Percentiles rank a stretch among this genome's conserved stretches.
These are phyloP conservation scores for Schoenoplectus triqueter DNA, from an alignment of 202 grass and related monocot species.

Conservation along the genomic window DNA sequence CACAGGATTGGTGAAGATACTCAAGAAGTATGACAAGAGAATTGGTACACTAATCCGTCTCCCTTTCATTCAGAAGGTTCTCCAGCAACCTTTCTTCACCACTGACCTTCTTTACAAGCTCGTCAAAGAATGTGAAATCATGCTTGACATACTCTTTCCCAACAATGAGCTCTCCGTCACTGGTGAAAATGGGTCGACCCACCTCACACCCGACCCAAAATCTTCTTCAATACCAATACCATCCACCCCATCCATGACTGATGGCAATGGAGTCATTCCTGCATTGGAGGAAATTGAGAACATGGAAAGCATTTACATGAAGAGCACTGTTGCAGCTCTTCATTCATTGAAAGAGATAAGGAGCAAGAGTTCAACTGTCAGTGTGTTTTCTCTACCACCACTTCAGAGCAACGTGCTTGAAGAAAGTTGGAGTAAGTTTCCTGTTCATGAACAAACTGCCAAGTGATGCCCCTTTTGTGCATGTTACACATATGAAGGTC, in stretches of 20 bases:
- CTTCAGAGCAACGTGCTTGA: conserved; percentile 66
- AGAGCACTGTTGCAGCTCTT: conserved; percentile 72
- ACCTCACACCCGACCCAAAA: neutral
- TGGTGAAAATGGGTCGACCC: conserved; percentile 33
- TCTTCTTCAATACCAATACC: conserved; percentile 40
- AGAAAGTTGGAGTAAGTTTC: conserved; percentile 67
- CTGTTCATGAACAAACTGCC: conserved; percentile 69
- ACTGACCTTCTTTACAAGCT: conserved; percentile 85
- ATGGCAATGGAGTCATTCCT: conserved; percentile 42
- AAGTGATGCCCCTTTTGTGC: conserved; percentile 48
- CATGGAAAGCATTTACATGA: conserved; percentile 98
- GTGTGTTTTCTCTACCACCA: conserved; percentile 81
- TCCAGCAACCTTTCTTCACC: conserved; percentile 96
- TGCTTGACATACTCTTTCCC: conserved; percentile 77
- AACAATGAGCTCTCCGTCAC: conserved; percentile 56
- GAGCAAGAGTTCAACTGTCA: conserved; percentile 83
- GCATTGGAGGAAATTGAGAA: conserved; percentile 87
- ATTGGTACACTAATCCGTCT: conserved; percentile 82
- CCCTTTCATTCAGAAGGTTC: conserved; percentile 89
- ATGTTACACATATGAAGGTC: conserved; percentile 17
- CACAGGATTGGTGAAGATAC: conserved; percentile 89
- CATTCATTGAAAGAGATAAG: conserved; percentile 85
- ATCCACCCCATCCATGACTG: conserved; percentile 48
- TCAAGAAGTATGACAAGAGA: conserved; percentile 98
- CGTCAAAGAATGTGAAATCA: conserved; percentile 82